phyloP scores from a whole-genome alignment of 192 early-diverging fungal genomes.

The Coemansia sp. region DNA sequence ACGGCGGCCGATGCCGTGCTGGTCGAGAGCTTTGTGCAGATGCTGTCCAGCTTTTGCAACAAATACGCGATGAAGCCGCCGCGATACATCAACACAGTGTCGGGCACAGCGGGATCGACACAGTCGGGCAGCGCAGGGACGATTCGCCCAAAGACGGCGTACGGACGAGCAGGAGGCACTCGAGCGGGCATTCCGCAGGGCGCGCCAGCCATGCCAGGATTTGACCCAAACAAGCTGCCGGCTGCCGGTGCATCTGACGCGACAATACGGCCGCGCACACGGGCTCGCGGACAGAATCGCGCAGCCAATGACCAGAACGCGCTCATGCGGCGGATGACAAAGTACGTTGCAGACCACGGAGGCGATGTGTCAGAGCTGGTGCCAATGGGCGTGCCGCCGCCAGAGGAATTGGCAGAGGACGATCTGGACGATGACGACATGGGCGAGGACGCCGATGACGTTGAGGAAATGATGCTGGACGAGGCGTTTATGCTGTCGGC shows the following conservation, averaged over 20 bases:
- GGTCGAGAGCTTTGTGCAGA: slow-evolving; percentile 47
- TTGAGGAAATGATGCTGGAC: slow-evolving; percentile 57
- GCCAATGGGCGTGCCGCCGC: slow-evolving; percentile 32
- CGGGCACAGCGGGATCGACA: slow-evolving; percentile 6
- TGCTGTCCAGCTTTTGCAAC: slow-evolving; percentile 50
- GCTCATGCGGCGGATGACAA: slow-evolving; percentile 51
- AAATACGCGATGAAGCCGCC: slow-evolving; percentile 48
- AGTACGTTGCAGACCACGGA: slow-evolving; percentile 50
- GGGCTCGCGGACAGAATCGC: slow-evolving; percentile 22
- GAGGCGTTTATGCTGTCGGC: slow-evolving; percentile 72
- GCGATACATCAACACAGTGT: slow-evolving; percentile 43
- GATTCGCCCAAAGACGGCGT: slow-evolving; percentile 31
- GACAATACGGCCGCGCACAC: slow-evolving; percentile 25
- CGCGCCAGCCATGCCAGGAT: slow-evolving; percentile 25
- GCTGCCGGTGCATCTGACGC: slow-evolving; percentile 5
- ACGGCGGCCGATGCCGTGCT: slow-evolving; percentile 38
- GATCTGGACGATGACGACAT: slow-evolving; percentile 13
- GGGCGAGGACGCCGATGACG: slow-evolving; percentile 40
- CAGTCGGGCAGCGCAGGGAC: slow-evolving; percentile 29
- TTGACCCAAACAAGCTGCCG: slow-evolving; percentile 19
- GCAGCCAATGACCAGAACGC: slow-evolving; percentile 40
- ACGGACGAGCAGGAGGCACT: slow-evolving; percentile 13
- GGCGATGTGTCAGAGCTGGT: slow-evolving; percentile 48
- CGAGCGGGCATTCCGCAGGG: slow-evolving; percentile 11
- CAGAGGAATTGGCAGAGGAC: slow-evolving; percentile 18